Base-by-base conservation (phyloP, 805 yeast genomes). In the Hanseniaspora osmophila region DNA sequence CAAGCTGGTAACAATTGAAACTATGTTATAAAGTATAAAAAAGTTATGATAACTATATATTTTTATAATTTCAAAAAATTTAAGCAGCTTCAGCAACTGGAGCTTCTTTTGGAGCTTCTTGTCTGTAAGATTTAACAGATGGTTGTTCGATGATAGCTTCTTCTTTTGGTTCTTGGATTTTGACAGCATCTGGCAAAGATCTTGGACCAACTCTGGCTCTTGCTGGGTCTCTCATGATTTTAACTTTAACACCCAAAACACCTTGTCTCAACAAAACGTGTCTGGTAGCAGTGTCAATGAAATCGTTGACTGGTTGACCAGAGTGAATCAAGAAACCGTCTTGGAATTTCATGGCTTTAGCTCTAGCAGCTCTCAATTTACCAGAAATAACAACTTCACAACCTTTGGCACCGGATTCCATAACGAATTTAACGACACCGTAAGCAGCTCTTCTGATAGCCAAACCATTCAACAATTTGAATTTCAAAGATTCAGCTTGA, bases 261-360 rank as follows among this genome's bases (percentile, higher is more conserved):
- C 98, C 98, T 78, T 92, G 97, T 80, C 97, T 88, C 79, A 92
- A 83, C 70, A 92, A 78, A 64, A 90, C 97, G 90, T 92, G 97
- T 77, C 98, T 88, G 71, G 95, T 88, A 63, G 98, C 98, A 68
- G 80, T 74, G 74, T 92, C 98, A 68, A 92, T 92, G 83, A 92
- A 92, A 70, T 92, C 98, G 62, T 77, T 80, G 71, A 90, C 92
- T 75, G 98, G 98, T 79, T 92, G 98, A 85, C 98, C 98, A 66
- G 96, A 87, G 92, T 92, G 98, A 80, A 92, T 92, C 92, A 92
- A 85, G 95, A 92, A 92, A 80, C 98, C 98, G 71, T 90, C 97
- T 69, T 92, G 83, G 82, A 90, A 92, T 77, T 92, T 92, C 95
- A 92, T 94, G 66, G 96, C 81, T 84, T 92, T 92, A 66, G 98